Conservation (phyloP, 768 basidiomycete species). For the Gloeostereum incarnatum region DNA sequence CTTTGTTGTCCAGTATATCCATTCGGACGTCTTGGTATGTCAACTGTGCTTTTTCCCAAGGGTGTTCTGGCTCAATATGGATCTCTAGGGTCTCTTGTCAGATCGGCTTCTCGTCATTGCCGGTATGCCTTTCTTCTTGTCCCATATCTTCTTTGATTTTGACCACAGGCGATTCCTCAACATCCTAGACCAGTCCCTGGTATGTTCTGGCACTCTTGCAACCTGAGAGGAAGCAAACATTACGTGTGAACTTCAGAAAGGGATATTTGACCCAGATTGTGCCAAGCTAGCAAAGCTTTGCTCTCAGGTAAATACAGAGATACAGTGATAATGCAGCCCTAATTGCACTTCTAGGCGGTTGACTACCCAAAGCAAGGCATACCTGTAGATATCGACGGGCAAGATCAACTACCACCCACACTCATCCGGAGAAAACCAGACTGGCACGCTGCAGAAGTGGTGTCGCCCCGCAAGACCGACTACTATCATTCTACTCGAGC, state of each 20-base stretch:
- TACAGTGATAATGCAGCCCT: not conserved
- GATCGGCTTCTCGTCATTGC: conserved; percentile 63
- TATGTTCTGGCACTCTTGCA: conserved; percentile 14
- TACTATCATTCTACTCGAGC: conserved; percentile 68
- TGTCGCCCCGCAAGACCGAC: conserved; percentile 43
- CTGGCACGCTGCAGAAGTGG: conserved; percentile 61
- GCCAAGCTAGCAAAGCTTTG: conserved; percentile 51
- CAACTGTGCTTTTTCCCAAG: not conserved
- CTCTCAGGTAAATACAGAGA: conserved; percentile 26
- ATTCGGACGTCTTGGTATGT: conserved; percentile 69
- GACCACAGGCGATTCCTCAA: not conserved
- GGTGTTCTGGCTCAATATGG: conserved; percentile 1
- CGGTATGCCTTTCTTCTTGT: conserved; percentile 27
- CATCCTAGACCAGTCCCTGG: conserved; percentile 59
- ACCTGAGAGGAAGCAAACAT: no score
- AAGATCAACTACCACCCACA: conserved; percentile 33
- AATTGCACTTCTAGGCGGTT: conserved; percentile 41
- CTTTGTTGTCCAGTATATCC: conserved; percentile 78
- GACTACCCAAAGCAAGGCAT: conserved; percentile 77
- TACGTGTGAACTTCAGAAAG: conserved; percentile 28
- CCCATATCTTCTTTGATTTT: conserved; percentile 1
- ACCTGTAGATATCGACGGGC: conserved; percentile 45
- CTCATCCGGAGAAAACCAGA: conserved; percentile 69
- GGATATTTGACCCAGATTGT: conserved; percentile 52
- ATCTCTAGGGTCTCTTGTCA: conserved; percentile 53